Evolutionary conservation across 1,284 basidiomycete species (phyloP).

Genomic region (Tilletia caries): DNA sequence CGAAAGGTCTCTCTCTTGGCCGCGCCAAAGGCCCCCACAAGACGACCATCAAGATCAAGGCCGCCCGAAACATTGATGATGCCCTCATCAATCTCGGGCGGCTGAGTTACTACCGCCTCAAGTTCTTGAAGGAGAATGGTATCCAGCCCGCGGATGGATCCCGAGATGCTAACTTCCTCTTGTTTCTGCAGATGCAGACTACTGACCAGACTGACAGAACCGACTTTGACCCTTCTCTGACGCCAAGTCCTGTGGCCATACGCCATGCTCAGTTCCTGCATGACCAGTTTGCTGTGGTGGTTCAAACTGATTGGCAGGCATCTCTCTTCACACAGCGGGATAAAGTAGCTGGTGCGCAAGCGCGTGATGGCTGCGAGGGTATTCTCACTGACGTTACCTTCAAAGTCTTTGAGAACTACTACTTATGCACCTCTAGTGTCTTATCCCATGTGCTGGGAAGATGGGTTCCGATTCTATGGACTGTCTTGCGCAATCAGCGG

Average conservation of each 20-base stretch:
- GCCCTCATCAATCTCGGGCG: constrained; percentile 8
- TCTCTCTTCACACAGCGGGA: background rate
- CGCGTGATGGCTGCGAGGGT: background rate
- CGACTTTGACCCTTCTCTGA: background rate
- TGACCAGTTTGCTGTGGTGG: background rate
- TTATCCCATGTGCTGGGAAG: background rate
- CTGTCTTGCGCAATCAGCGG: background rate
- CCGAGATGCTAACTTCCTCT: constrained; percentile 12
- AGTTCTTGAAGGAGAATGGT: constrained; percentile 1
- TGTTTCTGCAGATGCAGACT: background rate
- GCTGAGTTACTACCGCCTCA: background rate
- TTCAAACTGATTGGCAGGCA: constrained; percentile 4
- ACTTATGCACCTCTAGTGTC: background rate
- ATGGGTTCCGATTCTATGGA: constrained; percentile 2
- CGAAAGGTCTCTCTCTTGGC: background rate
- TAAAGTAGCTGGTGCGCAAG: background rate
- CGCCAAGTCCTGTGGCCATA: background rate
- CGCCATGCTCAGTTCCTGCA: background rate
- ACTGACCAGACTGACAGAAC: background rate
- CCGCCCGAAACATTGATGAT: constrained; percentile 3
- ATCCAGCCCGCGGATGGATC: constrained; percentile 1
- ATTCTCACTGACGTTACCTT: constrained; percentile 10
- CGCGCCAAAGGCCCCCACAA: background rate
- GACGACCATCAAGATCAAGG: background rate
- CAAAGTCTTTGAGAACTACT: background rate